Conservation (phyloP, 2,329 filamentous ascomycete genomes). For the Colletotrichum tofieldiae region DNA sequence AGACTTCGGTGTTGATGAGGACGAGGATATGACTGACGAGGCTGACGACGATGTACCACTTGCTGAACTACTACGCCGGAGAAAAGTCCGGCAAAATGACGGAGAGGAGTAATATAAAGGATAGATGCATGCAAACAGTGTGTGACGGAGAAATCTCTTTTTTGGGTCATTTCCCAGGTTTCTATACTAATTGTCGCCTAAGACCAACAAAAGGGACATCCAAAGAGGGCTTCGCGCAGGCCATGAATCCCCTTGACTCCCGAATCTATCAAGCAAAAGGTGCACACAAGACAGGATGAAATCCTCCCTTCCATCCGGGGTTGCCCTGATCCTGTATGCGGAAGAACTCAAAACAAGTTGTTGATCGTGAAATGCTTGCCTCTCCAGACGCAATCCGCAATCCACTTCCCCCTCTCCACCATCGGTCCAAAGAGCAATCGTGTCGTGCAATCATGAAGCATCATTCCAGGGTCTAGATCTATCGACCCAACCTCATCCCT, state of each 20-base stretch:
- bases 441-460: conserved; percentile 44
- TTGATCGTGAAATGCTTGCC: conserved; percentile 33
- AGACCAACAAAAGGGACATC: conserved; percentile 41
- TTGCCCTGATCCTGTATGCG: conserved; percentile 43
- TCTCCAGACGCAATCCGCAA: conserved; percentile 29
- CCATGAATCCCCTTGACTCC: conserved; percentile 39
- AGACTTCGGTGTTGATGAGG: conserved; percentile 87
- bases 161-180: conserved; percentile 24
- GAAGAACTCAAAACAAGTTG: conserved; percentile 34
- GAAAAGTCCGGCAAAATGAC: conserved; percentile 58
- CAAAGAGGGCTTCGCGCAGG: conserved; percentile 36
- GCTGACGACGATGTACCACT: conserved; percentile 77
- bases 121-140: background rate
- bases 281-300: conserved; percentile 36
- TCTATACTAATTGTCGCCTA: conserved; percentile 40
- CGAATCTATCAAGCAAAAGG: conserved; percentile 38
- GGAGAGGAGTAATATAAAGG: conserved; percentile 48
- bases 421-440: conserved; percentile 40
- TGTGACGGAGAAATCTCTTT: conserved; percentile 25
- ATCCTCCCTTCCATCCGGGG: conserved; percentile 36
- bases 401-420: conserved; percentile 32
- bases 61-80: conserved; percentile 74
- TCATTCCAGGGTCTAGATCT: conserved; percentile 38
- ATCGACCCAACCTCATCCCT: conserved; percentile 36
- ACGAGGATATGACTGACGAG: conserved; percentile 62